Evolutionary conservation across 2,329 filamentous ascomycete genomes (phyloP).

Genomic region (Coleophoma eucalyptorum): DNA sequence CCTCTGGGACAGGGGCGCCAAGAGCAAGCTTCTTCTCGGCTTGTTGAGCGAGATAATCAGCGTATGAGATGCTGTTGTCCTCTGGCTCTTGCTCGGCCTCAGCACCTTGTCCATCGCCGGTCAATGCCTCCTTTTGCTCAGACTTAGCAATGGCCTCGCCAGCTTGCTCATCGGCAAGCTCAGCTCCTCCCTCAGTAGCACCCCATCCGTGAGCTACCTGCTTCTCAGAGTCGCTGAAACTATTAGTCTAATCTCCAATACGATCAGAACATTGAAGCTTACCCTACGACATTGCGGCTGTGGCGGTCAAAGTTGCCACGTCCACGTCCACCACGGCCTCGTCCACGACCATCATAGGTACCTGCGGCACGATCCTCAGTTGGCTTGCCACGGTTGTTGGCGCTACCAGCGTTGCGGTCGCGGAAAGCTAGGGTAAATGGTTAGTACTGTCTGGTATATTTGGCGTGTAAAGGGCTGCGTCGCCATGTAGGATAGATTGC

Average conservation of each 20-base stretch:
- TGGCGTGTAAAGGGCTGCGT: not conserved
- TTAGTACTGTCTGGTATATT: slow-evolving; percentile 6
- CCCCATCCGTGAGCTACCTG: slow-evolving; percentile 90
- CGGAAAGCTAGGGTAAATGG: slow-evolving; percentile 66
- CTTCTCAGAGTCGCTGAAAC: slow-evolving; percentile 72
- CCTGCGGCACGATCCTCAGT: slow-evolving; percentile 64
- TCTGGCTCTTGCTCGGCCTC: slow-evolving; percentile 43
- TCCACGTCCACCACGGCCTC: slow-evolving; percentile 21
- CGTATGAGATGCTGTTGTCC: slow-evolving; percentile 87
- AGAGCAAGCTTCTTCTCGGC: slow-evolving; percentile 75
- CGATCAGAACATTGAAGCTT: slow-evolving; percentile 9
- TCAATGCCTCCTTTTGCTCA: slow-evolving; percentile 70
- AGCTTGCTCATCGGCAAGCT: slow-evolving; percentile 87
- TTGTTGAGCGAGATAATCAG: slow-evolving; percentile 78
- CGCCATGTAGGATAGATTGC: slow-evolving; percentile 3
- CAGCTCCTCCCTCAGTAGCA: slow-evolving; percentile 72
- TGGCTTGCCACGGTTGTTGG: slow-evolving; percentile 77
- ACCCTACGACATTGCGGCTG: slow-evolving; percentile 27
- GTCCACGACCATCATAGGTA: slow-evolving; percentile 58
- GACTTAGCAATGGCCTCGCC: slow-evolving; percentile 84
- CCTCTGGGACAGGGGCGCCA: slow-evolving; percentile 58
- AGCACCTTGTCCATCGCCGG: slow-evolving; percentile 43
- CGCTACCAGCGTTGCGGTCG: slow-evolving; percentile 77
- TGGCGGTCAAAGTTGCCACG: slow-evolving; percentile 30
- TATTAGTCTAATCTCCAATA: slow-evolving; percentile 24